Percentiles rank a stretch among this genome's conserved stretches.
Evolutionary conservation across 2,329 filamentous ascomycete genomes (phyloP).

Genomic region (Chaetomium globosum): DNA sequence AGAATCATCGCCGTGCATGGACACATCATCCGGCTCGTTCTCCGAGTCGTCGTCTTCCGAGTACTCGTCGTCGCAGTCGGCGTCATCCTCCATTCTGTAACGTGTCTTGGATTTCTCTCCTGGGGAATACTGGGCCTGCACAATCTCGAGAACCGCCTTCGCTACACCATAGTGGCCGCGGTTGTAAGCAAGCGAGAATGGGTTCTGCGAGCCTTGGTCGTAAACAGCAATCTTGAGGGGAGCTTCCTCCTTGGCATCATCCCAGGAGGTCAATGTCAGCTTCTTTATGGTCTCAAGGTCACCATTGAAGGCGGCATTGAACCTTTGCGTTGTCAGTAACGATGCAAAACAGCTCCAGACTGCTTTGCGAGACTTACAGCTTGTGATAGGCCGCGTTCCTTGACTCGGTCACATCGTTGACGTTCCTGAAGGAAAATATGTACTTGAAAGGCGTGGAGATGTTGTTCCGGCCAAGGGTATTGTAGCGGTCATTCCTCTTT

Average conservation of each 20-base stretch:
- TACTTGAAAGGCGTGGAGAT: constrained; percentile 49
- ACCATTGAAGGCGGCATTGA: constrained; percentile 74
- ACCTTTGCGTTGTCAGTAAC: constrained; percentile 48
- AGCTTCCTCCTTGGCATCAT: constrained; percentile 53
- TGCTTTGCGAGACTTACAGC: constrained; percentile 52
- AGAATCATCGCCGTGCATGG: constrained; percentile 41
- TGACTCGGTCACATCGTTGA: constrained; percentile 58
- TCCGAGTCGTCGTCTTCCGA: constrained; percentile 39
- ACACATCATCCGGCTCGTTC: constrained; percentile 42
- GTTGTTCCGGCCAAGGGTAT: constrained; percentile 23
- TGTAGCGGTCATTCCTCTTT: constrained; percentile 12
- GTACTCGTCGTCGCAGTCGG: constrained; percentile 4
- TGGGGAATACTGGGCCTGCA: constrained; percentile 67
- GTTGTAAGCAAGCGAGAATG: constrained; percentile 70
- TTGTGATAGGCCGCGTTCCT: constrained; percentile 63
- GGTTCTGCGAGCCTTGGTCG: constrained; percentile 56
- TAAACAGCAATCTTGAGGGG: constrained; percentile 66
- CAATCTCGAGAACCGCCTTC: constrained; percentile 68
- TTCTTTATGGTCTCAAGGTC: constrained; percentile 67
- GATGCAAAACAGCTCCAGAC: background rate
- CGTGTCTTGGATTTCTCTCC: constrained; percentile 54
- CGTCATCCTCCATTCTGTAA: constrained; percentile 49
- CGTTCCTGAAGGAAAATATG: constrained; percentile 55
- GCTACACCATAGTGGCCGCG: constrained; percentile 67
- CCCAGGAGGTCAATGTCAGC: constrained; percentile 64